Base-by-base conservation (phyloP, 306 rosid genomes). In the Prunus mongolica region DNA sequence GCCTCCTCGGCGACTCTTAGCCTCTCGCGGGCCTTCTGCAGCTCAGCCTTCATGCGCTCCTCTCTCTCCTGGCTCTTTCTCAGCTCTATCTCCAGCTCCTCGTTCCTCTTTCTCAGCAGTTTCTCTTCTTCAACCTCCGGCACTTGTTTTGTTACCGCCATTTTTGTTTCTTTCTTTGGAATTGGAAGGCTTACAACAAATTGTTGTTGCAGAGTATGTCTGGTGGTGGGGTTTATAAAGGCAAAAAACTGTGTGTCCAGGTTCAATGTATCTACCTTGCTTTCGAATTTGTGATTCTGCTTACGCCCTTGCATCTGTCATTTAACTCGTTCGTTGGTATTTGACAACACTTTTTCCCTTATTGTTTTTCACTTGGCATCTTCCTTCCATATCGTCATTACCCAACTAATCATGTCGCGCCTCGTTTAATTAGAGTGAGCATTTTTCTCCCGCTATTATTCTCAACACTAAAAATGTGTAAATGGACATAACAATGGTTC, bases 1-100 rank as follows among this genome's bases (percentile, higher is more conserved):
- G 90, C 98, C 5, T 92, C 98, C 77, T 95, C 98, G 10, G 96
- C 92, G 46, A 95, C 85, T 44, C 88, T 84, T 27, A 95, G 88
- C 84, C 96, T 87, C 74, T 90, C 85, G 57, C 84, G 79, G 19
- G 85, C 76, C 71, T 79, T 85, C 32, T 79, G 77, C 2, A 95
- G 80, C 78, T 95, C 81, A 2, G 65, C 57, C 65, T 50, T 88
- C 99, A 89, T 89, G 58, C 78, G 22, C 72, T 88, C 91, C 83
- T 95, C 97, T 34, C 97, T 84, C 74, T 88, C 91, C 5, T 65
- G 89, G 82, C 93, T 92, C 65, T 69, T 79, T 73, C 85, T 85
- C 63, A 95, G 84, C 78, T 84, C 97, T 24, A 65, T 85, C 96
- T 92, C 98, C 56, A 94, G 75, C 74, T 85, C 89, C 65, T 85